A percentile compares a stretch with the other conserved stretches of the same genome.
Evolutionary conservation across 257 asterid species (phyloP).

Genomic region (Haberlea rhodopensis): DNA sequence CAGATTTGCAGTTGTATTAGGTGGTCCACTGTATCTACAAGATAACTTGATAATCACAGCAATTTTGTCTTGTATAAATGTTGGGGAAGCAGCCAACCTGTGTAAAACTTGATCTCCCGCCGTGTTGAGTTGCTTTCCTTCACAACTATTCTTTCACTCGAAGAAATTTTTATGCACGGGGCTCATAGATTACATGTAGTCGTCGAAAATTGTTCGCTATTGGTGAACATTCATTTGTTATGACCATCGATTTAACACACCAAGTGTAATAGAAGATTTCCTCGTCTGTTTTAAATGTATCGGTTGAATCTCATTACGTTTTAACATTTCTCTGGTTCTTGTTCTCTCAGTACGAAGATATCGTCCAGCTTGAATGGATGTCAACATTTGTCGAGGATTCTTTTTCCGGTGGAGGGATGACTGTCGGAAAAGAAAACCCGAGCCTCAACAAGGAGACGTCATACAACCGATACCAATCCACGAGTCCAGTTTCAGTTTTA

Average conservation of each 20-base stretch:
- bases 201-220: not conserved
- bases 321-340: not conserved
- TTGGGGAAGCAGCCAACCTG: not conserved
- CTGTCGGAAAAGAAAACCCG: constrained; percentile 47
- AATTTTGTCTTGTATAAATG: constrained; percentile 18
- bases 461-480: constrained; percentile 47
- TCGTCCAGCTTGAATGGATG: constrained; percentile 63
- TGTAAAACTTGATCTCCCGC: not conserved
- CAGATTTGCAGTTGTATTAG: constrained; percentile 8
- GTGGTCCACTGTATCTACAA: constrained; percentile 27
- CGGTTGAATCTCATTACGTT: not conserved
- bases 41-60: constrained; percentile 15
- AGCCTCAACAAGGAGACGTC: constrained; percentile 31
- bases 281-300: no score
- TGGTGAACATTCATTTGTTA: no score
- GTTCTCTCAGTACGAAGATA: constrained; percentile 69
- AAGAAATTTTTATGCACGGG: not conserved
- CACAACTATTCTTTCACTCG: no score
- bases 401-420: constrained; percentile 56
- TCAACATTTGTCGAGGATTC: constrained; percentile 83
- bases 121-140: not conserved
- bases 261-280: no score
- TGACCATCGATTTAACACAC: no score
- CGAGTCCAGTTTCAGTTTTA: constrained; percentile 73
- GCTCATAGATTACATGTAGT: no score